Evolutionary conservation across 176 grass and related monocot genomes (phyloP).

Genomic region (Phyllostachys edulis): DNA sequence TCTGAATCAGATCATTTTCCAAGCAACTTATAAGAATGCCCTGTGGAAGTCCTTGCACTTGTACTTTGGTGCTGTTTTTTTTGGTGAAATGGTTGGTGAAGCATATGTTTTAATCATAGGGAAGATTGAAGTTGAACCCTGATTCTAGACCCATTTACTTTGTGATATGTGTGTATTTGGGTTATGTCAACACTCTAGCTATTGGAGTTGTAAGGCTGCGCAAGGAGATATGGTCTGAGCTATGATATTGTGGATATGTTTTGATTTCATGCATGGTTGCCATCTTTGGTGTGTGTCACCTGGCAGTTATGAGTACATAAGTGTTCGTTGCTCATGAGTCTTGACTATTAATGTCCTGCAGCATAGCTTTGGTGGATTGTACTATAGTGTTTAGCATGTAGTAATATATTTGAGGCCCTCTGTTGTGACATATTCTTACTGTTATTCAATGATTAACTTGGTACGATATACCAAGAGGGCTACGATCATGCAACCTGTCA

Average conservation of each 20-base stretch:
- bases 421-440: background rate
- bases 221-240: background rate
- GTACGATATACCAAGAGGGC: background rate
- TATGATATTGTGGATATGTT: slow-evolving; percentile 3
- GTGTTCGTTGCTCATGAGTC: slow-evolving; percentile 32
- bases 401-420: background rate
- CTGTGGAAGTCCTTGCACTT: slow-evolving; percentile 2
- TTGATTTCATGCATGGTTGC: background rate
- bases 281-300: background rate
- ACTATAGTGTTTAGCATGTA: slow-evolving; percentile 18
- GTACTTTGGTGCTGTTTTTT: background rate
- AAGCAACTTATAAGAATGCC: background rate
- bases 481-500: background rate
- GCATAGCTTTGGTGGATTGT: background rate
- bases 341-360: background rate
- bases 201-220: slow-evolving; percentile 12
- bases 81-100: slow-evolving; percentile 12
- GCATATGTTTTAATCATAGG: background rate
- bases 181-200: slow-evolving; percentile 9
- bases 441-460: slow-evolving; percentile 12
- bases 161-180: background rate
- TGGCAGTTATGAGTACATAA: background rate
- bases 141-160: background rate
- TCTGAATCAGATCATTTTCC: slow-evolving; percentile 9
- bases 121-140: slow-evolving; percentile 12